Percentiles rank a stretch among this genome's conserved stretches.
phyloP scores from a whole-genome alignment of 257 asterid genomes.

The Solanum sejunctum region DNA sequence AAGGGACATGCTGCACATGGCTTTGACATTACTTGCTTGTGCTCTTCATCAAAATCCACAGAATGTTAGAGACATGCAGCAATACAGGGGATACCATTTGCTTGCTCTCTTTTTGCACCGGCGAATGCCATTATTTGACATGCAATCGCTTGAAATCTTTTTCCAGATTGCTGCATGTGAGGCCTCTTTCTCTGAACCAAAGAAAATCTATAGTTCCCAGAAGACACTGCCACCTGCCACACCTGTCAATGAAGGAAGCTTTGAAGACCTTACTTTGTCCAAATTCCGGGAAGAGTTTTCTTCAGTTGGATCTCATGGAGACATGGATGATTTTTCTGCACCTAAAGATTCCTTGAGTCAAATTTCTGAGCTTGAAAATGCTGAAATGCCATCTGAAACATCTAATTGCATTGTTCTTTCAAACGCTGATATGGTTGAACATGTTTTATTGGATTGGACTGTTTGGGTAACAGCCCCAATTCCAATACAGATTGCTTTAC shows the following conservation, averaged over 20 bases:
- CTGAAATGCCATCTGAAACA: constrained; percentile 68
- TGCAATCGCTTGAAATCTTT: constrained; percentile 96
- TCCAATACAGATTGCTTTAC: constrained; percentile 73
- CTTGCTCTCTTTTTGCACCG: constrained; percentile 88
- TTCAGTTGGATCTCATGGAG: constrained; percentile 81
- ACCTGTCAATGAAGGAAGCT: constrained; percentile 41
- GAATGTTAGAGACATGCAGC: constrained; percentile 93
- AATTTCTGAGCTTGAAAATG: constrained; percentile 76
- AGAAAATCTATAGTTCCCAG: constrained; percentile 27
- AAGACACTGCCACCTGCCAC: constrained; percentile 43
- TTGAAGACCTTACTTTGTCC: constrained; percentile 63
- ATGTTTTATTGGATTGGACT: constrained; percentile 98
- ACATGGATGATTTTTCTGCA: constrained; percentile 89
- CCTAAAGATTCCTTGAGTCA: constrained; percentile 83
- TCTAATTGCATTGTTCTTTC: constrained; percentile 94
- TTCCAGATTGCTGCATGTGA: constrained; percentile 98
- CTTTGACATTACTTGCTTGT: constrained; percentile 72
- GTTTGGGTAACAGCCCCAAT: constrained; percentile 88
- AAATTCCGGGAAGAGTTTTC: constrained; percentile 83
- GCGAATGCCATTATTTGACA: constrained; percentile 89
- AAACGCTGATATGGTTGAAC: constrained; percentile 99
- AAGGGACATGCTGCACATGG: constrained; percentile 98
- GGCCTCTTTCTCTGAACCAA: constrained; percentile 96
- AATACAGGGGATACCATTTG: constrained; percentile 90
- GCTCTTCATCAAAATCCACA: constrained; percentile 97